phyloP scores from a whole-genome alignment of 2,329 filamentous ascomycete species.

The Pochonia chlamydosporia region DNA sequence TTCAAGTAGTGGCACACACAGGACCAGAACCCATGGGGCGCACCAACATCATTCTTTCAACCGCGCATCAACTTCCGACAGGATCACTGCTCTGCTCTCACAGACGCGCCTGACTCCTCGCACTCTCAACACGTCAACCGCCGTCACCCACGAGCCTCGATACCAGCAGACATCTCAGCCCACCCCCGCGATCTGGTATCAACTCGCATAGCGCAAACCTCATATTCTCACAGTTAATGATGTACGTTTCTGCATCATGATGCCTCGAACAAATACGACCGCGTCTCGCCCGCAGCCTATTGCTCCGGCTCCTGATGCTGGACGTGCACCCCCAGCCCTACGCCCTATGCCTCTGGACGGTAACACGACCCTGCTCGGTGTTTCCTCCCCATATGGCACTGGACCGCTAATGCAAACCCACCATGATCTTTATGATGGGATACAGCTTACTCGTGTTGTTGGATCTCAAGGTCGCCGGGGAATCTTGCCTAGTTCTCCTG shows the following conservation, averaged over 20 bases:
- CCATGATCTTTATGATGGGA: constrained; percentile 48
- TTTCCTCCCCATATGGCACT: constrained; percentile 56
- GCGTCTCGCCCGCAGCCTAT: constrained; percentile 70
- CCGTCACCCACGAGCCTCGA: constrained; percentile 44
- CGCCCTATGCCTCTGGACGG: constrained; percentile 67
- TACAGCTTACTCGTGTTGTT: constrained; percentile 82
- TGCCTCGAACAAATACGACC: constrained; percentile 60
- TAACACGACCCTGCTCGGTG: constrained; percentile 51
- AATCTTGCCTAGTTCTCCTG: constrained; percentile 85
- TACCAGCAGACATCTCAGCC: constrained; percentile 48
- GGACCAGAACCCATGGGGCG: no score
- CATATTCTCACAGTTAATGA: constrained; percentile 46
- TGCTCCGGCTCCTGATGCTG: constrained; percentile 61
- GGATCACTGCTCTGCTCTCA: no score
- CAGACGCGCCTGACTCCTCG: constrained; percentile 57
- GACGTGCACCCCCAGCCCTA: constrained; percentile 52
- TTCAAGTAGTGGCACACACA: no score
- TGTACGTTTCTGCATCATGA: constrained; percentile 55
- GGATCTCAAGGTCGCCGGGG: constrained; percentile 90
- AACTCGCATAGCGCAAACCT: constrained; percentile 53
- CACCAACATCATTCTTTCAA: no score
- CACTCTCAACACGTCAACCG: constrained; percentile 55
- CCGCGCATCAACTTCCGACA: no score
- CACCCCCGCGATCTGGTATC: constrained; percentile 39
- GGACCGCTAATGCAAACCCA: constrained; percentile 51